These are phyloP conservation scores for Hordeum pubiflorum DNA, from an alignment of 202 grass and related monocot species.

Conservation along the genomic window DNA sequence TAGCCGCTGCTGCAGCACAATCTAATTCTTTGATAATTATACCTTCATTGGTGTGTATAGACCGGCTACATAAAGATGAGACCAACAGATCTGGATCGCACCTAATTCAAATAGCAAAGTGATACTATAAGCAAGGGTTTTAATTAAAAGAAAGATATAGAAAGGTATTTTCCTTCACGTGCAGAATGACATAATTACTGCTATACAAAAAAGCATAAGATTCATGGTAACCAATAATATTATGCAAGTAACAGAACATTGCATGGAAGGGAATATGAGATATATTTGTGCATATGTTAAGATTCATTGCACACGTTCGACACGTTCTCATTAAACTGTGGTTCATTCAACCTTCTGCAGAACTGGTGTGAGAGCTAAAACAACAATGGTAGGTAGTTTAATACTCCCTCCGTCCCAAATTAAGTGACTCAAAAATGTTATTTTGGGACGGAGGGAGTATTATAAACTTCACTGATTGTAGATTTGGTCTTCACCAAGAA, in stretches of 20 bases:
- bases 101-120: constrained; percentile 45
- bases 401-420: too few species aligned
- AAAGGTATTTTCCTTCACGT: neutral
- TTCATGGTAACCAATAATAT: neutral
- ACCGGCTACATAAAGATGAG: constrained; percentile 73
- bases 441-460: too few species aligned
- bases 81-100: constrained; percentile 74
- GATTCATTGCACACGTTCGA: neutral
- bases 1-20: constrained; percentile 70
- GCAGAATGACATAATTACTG: neutral
- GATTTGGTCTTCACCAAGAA: neutral
- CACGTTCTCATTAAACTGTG: neutral
- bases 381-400: neutral
- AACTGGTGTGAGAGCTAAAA: neutral
- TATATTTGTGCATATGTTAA: neutral
- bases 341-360: neutral
- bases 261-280: neutral
- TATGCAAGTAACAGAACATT: neutral
- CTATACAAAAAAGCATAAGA: neutral
- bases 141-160: neutral
- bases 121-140: constrained; percentile 14
- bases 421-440: too few species aligned
- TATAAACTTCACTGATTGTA: neutral
- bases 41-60: constrained; percentile 90
- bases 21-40: constrained; percentile 86